Conservation (phyloP, 495 filamentous ascomycete genomes). For the Penicillium paxilli region DNA sequence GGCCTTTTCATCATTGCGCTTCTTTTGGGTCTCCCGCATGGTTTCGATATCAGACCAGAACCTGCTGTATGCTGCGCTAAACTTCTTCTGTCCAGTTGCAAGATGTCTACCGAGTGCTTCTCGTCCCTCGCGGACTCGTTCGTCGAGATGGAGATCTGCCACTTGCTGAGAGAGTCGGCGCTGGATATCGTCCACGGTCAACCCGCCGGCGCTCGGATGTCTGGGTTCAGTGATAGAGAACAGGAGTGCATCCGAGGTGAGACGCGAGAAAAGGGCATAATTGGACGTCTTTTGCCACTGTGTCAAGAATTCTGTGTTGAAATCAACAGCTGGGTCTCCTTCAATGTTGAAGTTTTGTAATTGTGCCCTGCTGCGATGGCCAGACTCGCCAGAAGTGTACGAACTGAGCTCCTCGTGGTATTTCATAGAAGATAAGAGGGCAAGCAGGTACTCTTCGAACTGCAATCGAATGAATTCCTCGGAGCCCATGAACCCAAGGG, state of each 20-base stretch:
- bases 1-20: constrained; percentile 59
- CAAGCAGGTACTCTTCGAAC: constrained; percentile 95
- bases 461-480: constrained; percentile 98
- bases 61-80: constrained; percentile 78
- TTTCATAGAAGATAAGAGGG: constrained; percentile 83
- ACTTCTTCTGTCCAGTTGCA: constrained; percentile 80
- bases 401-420: constrained; percentile 74
- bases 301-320: constrained; percentile 68
- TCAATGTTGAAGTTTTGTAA: constrained; percentile 55
- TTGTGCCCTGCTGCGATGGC: constrained; percentile 30
- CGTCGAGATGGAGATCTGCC: constrained; percentile 84
- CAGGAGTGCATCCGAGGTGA: constrained; percentile 78
- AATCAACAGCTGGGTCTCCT: constrained; percentile 83
- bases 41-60: constrained; percentile 88
- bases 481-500: constrained; percentile 91
- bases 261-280: constrained; percentile 76
- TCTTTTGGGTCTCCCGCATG: constrained; percentile 78
- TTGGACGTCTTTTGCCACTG: constrained; percentile 85
- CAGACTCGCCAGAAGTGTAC: constrained; percentile 26
- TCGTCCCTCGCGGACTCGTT: constrained; percentile 71
- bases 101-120: constrained; percentile 79
- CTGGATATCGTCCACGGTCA: constrained; percentile 94
- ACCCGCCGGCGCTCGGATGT: constrained; percentile 91
- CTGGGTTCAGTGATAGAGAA: constrained; percentile 92
- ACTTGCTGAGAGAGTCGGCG: constrained; percentile 85